These are phyloP conservation scores for Termitomyces sp. DNA, from an alignment of 768 basidiomycete genomes.

Conservation along the genomic window DNA sequence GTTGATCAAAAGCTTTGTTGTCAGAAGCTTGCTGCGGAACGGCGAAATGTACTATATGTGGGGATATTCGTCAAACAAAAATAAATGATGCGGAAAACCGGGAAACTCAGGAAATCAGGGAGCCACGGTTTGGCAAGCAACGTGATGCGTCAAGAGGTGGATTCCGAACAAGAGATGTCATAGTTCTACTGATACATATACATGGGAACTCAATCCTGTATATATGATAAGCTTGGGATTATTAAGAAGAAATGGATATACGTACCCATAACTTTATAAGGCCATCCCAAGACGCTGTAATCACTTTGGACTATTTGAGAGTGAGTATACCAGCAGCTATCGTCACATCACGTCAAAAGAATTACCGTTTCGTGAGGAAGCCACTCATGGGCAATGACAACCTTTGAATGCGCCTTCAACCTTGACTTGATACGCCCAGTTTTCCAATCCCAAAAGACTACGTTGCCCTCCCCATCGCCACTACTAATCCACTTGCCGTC, in stretches of 20 bases:
- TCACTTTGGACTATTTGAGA: constrained; percentile 78
- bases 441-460: constrained; percentile 99
- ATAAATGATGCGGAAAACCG: background rate
- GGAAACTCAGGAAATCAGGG: background rate
- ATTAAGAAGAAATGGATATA: constrained; percentile 13
- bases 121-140: background rate
- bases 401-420: constrained; percentile 86
- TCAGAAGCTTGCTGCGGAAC: background rate
- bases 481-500: constrained; percentile 99
- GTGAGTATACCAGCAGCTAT: constrained; percentile 1
- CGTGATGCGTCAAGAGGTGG: background rate
- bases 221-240: constrained; percentile 10
- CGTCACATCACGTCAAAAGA: constrained; percentile 40
- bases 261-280: constrained; percentile 96
- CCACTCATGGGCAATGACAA: constrained; percentile 99
- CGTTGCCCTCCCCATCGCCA: constrained; percentile 91
- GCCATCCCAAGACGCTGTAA: constrained; percentile 98
- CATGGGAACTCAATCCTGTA: constrained; percentile 35
- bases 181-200: constrained; percentile 10
- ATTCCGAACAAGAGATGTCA: background rate
- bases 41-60: background rate
- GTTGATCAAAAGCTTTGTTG: background rate
- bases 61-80: background rate
- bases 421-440: constrained; percentile 93
- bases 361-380: constrained; percentile 94